Conservation (phyloP, 1,284 basidiomycete species). For the Austroboletus novae-zelandiae region DNA sequence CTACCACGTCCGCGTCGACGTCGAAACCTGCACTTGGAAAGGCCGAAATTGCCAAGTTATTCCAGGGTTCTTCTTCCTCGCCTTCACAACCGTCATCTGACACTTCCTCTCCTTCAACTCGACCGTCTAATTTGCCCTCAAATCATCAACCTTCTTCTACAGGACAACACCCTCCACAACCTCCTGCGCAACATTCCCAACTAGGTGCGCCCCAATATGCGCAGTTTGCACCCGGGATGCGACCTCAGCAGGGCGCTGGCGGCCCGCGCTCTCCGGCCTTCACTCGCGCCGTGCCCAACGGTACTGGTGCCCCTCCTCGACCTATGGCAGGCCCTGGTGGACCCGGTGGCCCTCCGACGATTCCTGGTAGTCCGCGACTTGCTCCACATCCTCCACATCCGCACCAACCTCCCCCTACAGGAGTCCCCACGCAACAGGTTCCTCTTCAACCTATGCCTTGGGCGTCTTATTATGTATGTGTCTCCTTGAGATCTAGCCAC, state of each 20-base stretch:
- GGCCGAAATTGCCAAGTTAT: constrained; percentile 66
- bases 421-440: constrained; percentile 42
- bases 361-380: constrained; percentile 64
- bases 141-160: constrained; percentile 35
- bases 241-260: constrained; percentile 42
- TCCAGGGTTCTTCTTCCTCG: constrained; percentile 46
- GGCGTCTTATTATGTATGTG: constrained; percentile 44
- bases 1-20: constrained; percentile 29
- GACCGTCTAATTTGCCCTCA: constrained; percentile 47
- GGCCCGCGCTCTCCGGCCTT: constrained; percentile 66
- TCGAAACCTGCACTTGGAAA: constrained; percentile 39
- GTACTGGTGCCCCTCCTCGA: constrained; percentile 53
- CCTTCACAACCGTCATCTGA: constrained; percentile 32
- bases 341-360: constrained; percentile 44
- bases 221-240: constrained; percentile 45
- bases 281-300: constrained; percentile 60
- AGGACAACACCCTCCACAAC: constrained; percentile 40
- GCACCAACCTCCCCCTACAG: constrained; percentile 43
- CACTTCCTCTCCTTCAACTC: constrained; percentile 39
- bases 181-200: constrained; percentile 42
- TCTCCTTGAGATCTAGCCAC: constrained; percentile 23
- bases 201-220: constrained; percentile 44
- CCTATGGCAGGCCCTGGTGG: constrained; percentile 53
- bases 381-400: constrained; percentile 55
- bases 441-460: constrained; percentile 38